These are phyloP conservation scores for Scheffersomyces amazonensis DNA, from an alignment of 805 yeast genomes.

Conservation along the genomic window DNA sequence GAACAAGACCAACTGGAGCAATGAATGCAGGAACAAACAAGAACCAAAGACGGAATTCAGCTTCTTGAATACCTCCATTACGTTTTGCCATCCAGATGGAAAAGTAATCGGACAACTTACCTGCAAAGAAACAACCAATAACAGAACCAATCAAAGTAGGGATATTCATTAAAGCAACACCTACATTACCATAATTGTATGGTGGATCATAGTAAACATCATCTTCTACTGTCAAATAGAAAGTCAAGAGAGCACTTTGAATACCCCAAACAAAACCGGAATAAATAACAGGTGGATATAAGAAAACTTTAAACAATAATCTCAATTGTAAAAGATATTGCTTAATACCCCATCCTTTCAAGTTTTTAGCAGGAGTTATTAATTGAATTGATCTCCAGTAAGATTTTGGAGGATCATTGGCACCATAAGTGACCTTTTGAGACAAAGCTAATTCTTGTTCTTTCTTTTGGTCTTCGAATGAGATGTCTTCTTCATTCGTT, in stretches of 20 bases:
- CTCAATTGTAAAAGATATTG: slow-evolving; percentile 39
- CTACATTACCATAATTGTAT: slow-evolving; percentile 29
- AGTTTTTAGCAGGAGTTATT: slow-evolving; percentile 33
- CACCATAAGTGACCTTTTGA: slow-evolving; percentile 14
- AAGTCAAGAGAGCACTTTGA: slow-evolving; percentile 37
- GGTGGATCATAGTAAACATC: slow-evolving; percentile 34
- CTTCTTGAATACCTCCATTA: slow-evolving; percentile 34
- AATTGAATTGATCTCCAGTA: slow-evolving; percentile 30
- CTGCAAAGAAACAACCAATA: slow-evolving; percentile 36
- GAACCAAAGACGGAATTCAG: slow-evolving; percentile 35
- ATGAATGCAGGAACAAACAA: slow-evolving; percentile 32
- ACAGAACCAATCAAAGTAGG: slow-evolving; percentile 39
- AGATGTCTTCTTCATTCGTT: not conserved
- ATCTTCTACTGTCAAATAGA: slow-evolving; percentile 38
- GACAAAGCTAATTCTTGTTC: slow-evolving; percentile 6
- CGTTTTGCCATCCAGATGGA: slow-evolving; percentile 36
- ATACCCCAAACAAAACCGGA: slow-evolving; percentile 40
- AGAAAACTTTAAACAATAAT: slow-evolving; percentile 28
- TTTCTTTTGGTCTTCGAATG: slow-evolving; percentile 2
- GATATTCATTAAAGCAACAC: slow-evolving; percentile 38
- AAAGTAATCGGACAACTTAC: slow-evolving; percentile 30
- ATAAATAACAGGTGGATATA: slow-evolving; percentile 34
- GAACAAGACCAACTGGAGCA: slow-evolving; percentile 31
- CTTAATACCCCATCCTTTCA: slow-evolving; percentile 36
- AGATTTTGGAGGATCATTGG: slow-evolving; percentile 19